Evolutionary conservation across 495 filamentous ascomycete genomes (phyloP).

Genomic region (Chaetomidium leptoderma): DNA sequence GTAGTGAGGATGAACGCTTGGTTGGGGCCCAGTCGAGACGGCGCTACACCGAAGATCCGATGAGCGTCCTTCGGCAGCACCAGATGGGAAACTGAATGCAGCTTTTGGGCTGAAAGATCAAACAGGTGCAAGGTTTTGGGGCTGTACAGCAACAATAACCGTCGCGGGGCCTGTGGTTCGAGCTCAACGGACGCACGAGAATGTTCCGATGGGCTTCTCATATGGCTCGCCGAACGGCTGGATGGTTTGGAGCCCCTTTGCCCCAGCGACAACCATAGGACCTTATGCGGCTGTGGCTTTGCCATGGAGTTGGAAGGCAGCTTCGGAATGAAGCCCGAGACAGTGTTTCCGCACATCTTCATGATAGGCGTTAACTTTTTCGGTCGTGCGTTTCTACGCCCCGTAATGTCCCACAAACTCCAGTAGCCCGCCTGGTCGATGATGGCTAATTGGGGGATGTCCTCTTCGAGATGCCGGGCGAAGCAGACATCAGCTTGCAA

Average conservation of each 20-base stretch:
- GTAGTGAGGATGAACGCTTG: constrained; percentile 57
- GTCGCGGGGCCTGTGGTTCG: background rate
- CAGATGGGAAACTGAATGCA: constrained; percentile 10
- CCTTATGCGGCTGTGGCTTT: constrained; percentile 10
- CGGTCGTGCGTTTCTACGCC: constrained; percentile 31
- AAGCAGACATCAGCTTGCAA: constrained; percentile 71
- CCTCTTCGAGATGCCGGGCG: constrained; percentile 60
- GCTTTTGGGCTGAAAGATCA: constrained; percentile 15
- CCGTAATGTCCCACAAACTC: constrained; percentile 66
- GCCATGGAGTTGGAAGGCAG: constrained; percentile 13
- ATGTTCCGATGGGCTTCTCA: background rate
- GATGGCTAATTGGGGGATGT: constrained; percentile 58
- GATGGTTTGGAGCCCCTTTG: background rate
- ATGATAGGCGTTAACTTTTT: constrained; percentile 29
- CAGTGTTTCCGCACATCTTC: constrained; percentile 28
- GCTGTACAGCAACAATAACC: constrained; percentile 24
- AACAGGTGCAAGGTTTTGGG: constrained; percentile 20
- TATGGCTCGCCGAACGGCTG: background rate
- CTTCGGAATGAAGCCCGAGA: constrained; percentile 18
- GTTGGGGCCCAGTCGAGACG: constrained; percentile 42
- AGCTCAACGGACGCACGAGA: background rate
- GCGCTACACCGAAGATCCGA: constrained; percentile 53
- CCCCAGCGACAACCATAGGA: constrained; percentile 21
- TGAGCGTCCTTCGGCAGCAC: constrained; percentile 15
- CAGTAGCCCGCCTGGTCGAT: constrained; percentile 70